A percentile compares a stretch with the other conserved stretches of the same genome.
phyloP scores from a whole-genome alignment of 78 protist genomes.

The Monocercomonoides exilis region DNA sequence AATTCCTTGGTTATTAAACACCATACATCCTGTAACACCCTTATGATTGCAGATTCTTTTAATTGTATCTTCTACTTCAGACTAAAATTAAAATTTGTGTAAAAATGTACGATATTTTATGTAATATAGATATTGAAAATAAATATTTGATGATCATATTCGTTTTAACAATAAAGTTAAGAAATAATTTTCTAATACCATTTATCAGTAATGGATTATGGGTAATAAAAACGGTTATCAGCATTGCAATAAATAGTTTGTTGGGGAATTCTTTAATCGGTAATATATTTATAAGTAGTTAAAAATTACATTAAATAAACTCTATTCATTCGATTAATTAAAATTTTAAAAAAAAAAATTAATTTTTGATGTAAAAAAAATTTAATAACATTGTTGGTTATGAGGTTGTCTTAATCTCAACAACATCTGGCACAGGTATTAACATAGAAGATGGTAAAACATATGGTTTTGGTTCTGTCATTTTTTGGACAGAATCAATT shows the following conservation, averaged over 20 bases:
- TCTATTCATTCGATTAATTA: too few relatives aligned
- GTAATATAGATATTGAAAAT: constrained; percentile 15
- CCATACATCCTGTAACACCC: constrained; percentile 60
- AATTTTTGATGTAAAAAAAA: too few relatives aligned
- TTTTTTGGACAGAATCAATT: too few relatives aligned
- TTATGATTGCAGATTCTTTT: constrained; percentile 53
- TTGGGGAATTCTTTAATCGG: neutral
- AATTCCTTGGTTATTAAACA: constrained; percentile 44
- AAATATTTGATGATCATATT: constrained; percentile 7
- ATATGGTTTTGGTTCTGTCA: too few relatives aligned
- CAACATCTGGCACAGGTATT: too few relatives aligned
- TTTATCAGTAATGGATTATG: neutral
- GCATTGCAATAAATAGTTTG: neutral
- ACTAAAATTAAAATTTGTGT: constrained; percentile 15
- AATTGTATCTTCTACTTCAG: constrained; percentile 75
- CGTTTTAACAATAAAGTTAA: constrained; percentile 10
- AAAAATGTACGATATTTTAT: constrained; percentile 13
- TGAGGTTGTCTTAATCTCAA: too few relatives aligned
- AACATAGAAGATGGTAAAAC: too few relatives aligned
- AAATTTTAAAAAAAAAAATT: too few relatives aligned
- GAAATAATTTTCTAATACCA: neutral
- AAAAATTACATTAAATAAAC: neutral
- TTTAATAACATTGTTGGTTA: too few relatives aligned
- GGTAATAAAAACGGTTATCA: neutral
- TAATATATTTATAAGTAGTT: neutral